A percentile compares a stretch with the other conserved stretches of the same genome.
Evolutionary conservation across 2,329 filamentous ascomycete genomes (phyloP).

Genomic region (Colletotrichum tropicale): DNA sequence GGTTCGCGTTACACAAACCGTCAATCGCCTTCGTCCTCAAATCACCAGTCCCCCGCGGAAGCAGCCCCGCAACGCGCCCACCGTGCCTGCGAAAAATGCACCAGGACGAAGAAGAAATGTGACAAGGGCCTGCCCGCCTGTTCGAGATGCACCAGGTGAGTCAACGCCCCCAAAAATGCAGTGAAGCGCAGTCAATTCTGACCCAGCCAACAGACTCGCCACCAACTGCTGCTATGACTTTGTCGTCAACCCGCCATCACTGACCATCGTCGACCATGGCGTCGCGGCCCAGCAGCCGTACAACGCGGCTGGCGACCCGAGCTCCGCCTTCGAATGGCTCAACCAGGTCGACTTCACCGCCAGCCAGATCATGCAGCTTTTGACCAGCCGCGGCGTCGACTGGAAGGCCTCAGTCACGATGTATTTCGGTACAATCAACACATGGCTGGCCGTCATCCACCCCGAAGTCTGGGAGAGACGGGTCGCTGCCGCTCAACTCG

Average conservation of each 20-base stretch:
- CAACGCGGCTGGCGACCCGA: neutral
- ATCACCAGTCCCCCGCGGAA: neutral
- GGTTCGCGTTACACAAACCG: constrained; percentile 4
- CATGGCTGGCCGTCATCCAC: constrained; percentile 46
- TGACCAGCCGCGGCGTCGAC: constrained; percentile 35
- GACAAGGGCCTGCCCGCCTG: constrained; percentile 40
- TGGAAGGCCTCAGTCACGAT: constrained; percentile 41
- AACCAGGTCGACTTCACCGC: constrained; percentile 38
- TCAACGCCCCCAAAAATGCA: neutral
- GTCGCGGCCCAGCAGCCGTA: constrained; percentile 25
- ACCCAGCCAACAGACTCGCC: constrained; percentile 6
- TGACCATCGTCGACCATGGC: constrained; percentile 31
- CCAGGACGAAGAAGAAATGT: constrained; percentile 42
- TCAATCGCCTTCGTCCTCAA: constrained; percentile 1
- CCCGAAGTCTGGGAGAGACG: constrained; percentile 26
- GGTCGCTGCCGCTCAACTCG: constrained; percentile 38
- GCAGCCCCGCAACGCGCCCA: constrained; percentile 32
- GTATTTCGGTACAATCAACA: constrained; percentile 46
- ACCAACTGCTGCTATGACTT: constrained; percentile 39
- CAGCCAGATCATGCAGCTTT: constrained; percentile 41
- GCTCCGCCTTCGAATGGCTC: constrained; percentile 26
- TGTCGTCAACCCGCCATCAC: constrained; percentile 38
- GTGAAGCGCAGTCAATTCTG: neutral
- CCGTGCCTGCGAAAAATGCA: constrained; percentile 41
- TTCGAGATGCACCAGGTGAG: constrained; percentile 37